Evolutionary conservation across 108 stramenopile species (phyloP).

Genomic region (Cyclotella cryptica): DNA sequence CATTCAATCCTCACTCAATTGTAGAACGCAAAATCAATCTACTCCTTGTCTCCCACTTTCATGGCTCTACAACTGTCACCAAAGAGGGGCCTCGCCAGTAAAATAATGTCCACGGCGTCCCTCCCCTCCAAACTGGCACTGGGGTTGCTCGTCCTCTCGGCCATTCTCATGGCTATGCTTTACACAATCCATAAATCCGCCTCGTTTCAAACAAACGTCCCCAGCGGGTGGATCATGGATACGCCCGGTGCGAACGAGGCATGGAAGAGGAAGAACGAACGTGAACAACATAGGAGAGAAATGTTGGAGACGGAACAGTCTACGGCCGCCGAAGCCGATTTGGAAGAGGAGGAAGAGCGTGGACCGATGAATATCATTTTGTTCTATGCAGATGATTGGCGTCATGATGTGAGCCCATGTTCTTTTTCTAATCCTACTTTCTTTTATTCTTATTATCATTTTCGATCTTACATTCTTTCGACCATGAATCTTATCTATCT

Average conservation of each 20-base stretch:
- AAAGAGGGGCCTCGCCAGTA: too few relatives aligned
- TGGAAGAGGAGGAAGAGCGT: constrained; percentile 41
- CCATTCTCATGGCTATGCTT: constrained; percentile 4
- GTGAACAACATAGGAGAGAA: neutral
- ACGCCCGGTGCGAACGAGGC: neutral
- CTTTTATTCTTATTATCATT: too few relatives aligned
- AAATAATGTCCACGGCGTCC: neutral
- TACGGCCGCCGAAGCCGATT: constrained; percentile 14
- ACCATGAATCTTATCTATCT: neutral
- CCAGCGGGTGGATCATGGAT: constrained; percentile 7
- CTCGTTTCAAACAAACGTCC: constrained; percentile 7
- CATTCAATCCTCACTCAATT: too few relatives aligned
- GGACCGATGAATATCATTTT: constrained; percentile 54
- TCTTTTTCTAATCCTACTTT: too few relatives aligned
- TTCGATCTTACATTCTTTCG: too few relatives aligned
- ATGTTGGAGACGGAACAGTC: neutral
- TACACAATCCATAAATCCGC: neutral
- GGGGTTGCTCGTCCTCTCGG: constrained; percentile 1
- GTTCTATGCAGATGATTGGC: constrained; percentile 64
- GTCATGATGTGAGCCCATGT: constrained; percentile 42
- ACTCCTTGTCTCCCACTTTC: too few relatives aligned
- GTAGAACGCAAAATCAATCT: too few relatives aligned
- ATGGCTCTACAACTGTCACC: too few relatives aligned
- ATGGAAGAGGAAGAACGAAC: neutral
- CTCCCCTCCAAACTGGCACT: constrained; percentile 5